phyloP scores from a whole-genome alignment of 2,329 filamentous ascomycete species.

The Paecilomyces niveus region DNA sequence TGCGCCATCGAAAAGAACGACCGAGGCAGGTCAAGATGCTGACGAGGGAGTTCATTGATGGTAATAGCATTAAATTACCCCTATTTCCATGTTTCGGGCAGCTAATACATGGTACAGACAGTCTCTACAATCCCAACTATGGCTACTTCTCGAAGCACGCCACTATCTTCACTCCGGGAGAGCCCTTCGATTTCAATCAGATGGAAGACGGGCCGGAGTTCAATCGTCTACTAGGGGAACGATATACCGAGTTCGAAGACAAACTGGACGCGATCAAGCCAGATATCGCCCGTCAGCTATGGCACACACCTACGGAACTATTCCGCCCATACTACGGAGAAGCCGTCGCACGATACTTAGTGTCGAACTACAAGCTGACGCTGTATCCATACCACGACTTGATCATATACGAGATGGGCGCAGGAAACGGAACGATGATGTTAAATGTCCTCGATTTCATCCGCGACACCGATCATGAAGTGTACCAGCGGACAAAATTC shows the following conservation, averaged over 20 bases:
- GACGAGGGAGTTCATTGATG: constrained; percentile 94
- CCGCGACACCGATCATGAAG: constrained; percentile 76
- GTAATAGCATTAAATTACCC: constrained; percentile 37
- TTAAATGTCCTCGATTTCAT: constrained; percentile 97
- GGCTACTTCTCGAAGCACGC: constrained; percentile 96
- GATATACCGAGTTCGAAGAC: constrained; percentile 89
- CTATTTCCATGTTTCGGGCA: not conserved
- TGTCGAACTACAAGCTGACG: constrained; percentile 91
- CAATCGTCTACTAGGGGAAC: constrained; percentile 63
- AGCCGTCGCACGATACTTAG: constrained; percentile 89
- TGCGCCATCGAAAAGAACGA: constrained; percentile 65
- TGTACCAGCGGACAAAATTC: constrained; percentile 89
- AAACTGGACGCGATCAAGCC: constrained; percentile 65
- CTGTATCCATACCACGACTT: constrained; percentile 94
- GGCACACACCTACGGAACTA: constrained; percentile 97
- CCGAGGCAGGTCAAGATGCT: constrained; percentile 92
- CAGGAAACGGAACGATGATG: constrained; percentile 96
- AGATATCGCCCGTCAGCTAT: constrained; percentile 78
- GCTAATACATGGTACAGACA: constrained; percentile 53
- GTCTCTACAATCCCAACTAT: constrained; percentile 87
- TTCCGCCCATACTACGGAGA: constrained; percentile 97
- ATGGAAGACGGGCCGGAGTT: constrained; percentile 84
- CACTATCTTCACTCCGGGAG: constrained; percentile 88
- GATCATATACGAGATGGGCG: constrained; percentile 98
- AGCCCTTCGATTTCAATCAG: constrained; percentile 78